Base-by-base conservation (phyloP, 139 green algal genomes). In the Microglena sp. region DNA sequence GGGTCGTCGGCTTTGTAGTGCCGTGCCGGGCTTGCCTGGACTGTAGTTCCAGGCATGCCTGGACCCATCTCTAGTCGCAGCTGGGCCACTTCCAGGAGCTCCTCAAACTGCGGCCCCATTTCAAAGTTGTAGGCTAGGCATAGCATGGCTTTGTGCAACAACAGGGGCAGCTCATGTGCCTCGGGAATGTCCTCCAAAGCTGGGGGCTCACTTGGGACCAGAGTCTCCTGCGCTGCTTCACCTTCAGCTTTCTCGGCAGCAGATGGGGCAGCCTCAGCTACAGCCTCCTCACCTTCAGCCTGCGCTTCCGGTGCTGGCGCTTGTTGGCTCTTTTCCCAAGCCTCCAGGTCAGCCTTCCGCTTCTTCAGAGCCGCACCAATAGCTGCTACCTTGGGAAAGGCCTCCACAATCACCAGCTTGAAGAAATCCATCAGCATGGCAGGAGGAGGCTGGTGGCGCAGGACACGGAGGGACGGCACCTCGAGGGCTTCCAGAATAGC, bases 371-470 rank as follows among this genome's bases (percentile, higher is more conserved):
- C 71, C 8, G 59, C 54, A 8, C 27, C 53, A 28, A 82, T 28
- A 18, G 44, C 58, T 1, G 50, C 65, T 2, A 75, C 2, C 33
- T 60, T 30, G 32, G 73, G 73, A 28, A 60, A 53, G 2, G 72
- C 75, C 35, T 73, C 56, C 7, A 43, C 40, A 1, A 27, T 15
- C 2, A 64, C 67, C n/a, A 68, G 56, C 5, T 80, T 76, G 72
- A 89, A 85, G 45, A 84, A 63, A 31, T 66, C 43, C 31, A 78
- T 72, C 44, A 90, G 57, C 6, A 79, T 15, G 4, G 26, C 45
- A 0, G 50, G 45, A 24, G 77, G 54, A n/a, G 69, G 67, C 35
- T 72, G 71, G 34, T 69, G 59, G 1, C 68, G 65, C 33, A 75
- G 64, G 24, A 75, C 27, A 2, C 71, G 53, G 22, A 65, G 60